Conservation (phyloP, 2,329 filamentous ascomycete species). For the Hymenoscyphus salicellus region DNA sequence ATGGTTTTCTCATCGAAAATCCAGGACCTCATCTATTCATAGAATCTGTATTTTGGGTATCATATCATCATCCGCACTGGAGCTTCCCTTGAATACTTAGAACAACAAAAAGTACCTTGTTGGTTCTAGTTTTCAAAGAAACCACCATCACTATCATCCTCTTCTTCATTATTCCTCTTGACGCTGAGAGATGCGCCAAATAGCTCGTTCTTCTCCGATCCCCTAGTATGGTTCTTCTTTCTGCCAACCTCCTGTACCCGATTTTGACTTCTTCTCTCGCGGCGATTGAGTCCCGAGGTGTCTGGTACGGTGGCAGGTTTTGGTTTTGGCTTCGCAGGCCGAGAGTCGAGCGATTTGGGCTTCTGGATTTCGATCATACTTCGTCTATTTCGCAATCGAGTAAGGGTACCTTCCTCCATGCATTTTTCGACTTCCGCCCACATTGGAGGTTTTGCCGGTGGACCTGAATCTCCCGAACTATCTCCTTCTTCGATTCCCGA, state of each 20-base stretch:
- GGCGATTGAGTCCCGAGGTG: slow-evolving; percentile 32
- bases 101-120: not conserved
- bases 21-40: slow-evolving; percentile 2
- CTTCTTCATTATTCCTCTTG: slow-evolving; percentile 22
- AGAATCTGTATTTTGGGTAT: slow-evolving; percentile 12
- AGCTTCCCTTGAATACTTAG: not conserved
- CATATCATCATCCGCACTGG: slow-evolving; percentile 18
- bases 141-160: slow-evolving; percentile 52
- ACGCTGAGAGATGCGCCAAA: slow-evolving; percentile 28
- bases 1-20: slow-evolving; percentile 6
- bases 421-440: slow-evolving; percentile 66
- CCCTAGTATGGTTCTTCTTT: slow-evolving; percentile 30
- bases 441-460: slow-evolving; percentile 49
- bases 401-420: slow-evolving; percentile 51
- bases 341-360: slow-evolving; percentile 20
- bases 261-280: slow-evolving; percentile 31
- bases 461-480: slow-evolving; percentile 29
- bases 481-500: slow-evolving; percentile 37
- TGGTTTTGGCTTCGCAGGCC: slow-evolving; percentile 22
- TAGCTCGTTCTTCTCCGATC: slow-evolving; percentile 31
- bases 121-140: slow-evolving; percentile 50
- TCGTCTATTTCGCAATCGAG: slow-evolving; percentile 30
- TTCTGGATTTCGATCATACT: slow-evolving; percentile 13
- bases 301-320: slow-evolving; percentile 22
- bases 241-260: slow-evolving; percentile 20